Percentiles rank a stretch among this genome's conserved stretches.
Conservation (phyloP, 306 rosid genomes). For the Trifolium subterraneum region DNA sequence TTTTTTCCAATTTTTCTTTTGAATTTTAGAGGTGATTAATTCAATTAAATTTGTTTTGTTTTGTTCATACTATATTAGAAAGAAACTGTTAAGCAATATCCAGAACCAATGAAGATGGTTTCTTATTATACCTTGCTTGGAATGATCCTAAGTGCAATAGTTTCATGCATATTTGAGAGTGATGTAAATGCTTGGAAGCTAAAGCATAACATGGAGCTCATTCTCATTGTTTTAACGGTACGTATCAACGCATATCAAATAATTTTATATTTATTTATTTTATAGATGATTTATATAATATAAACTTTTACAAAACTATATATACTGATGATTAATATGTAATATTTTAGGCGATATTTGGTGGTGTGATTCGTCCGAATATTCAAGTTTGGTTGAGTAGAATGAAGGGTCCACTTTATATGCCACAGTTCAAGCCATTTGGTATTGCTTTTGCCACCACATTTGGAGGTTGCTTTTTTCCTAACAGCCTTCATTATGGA, state of each 20-base stretch:
- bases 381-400: conserved; percentile 47
- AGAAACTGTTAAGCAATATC: conserved; percentile 47
- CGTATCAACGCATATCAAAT: not conserved
- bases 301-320: not conserved
- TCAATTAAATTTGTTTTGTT: no score
- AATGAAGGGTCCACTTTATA: conserved; percentile 50
- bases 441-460: conserved; percentile 55
- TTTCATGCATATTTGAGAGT: conserved; percentile 37
- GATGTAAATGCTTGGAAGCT: conserved; percentile 49
- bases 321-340: conserved; percentile 17
- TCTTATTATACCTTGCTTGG: conserved; percentile 47
- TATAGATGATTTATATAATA: not conserved
- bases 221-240: conserved; percentile 50
- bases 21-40: no score
- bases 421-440: conserved; percentile 50
- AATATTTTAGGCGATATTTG: conserved; percentile 43
- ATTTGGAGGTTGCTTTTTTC: conserved; percentile 50
- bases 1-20: not conserved
- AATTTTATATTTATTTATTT: not conserved
- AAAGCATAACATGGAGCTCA: conserved; percentile 42
- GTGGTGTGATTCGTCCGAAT: conserved; percentile 53
- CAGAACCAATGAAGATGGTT: conserved; percentile 49
- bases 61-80: conserved; percentile 32
- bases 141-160: conserved; percentile 46
- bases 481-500: conserved; percentile 53